Evolutionary conservation across 768 basidiomycete species (phyloP), one percentile per base, ranked within the genome.

Genomic region (Favolaschia claudopus): DNA sequence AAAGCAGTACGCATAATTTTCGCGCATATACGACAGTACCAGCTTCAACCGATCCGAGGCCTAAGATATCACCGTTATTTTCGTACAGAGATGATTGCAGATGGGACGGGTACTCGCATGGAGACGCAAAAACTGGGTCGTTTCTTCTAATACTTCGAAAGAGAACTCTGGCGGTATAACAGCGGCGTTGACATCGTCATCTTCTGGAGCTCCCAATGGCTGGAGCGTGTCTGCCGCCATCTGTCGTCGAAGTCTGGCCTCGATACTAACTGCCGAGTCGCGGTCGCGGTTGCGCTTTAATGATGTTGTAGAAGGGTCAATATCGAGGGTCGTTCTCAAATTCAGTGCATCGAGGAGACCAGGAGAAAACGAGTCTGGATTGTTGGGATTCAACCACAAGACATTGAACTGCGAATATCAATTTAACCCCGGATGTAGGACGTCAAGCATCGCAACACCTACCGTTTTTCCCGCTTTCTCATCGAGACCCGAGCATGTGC

Each of bases 1-100:
- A 72, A 93, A 94, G 70, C 93, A 95, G 70, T 95, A 95, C 6
- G 79, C 69, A 71, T 93, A 85, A 59, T 78, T 81, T 34, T 84
- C 79, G 24, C 93, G 89, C 45, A 95, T 82, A 72, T 95, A 93
- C 5, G 83, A 75, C 24, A 94, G 77, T 17, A 93, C 85, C 42
- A 89, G 75, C 34, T 79, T 74, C 32, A 95, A 79, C 29, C 91
- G 83, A 73, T 91, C 87, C 61, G 82, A 81, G 60, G 91, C 85
- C 93, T 95, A 67, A 47, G 39, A 59, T 56, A 32, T 59, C 29
- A 2, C 57, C 52, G 27, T 63, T 45, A 48, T 57, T 50, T 28
- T 50, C 45, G 36, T 48, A 55, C 58, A 56, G 47, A 56, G 49
- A 44, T 64, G 45, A 58, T 14, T 49, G 61, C 50, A 14, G 47